Evolutionary conservation across 257 asterid species (phyloP), one percentile per base, ranked within the genome.

Genomic region (Fraxinus anomala): DNA sequence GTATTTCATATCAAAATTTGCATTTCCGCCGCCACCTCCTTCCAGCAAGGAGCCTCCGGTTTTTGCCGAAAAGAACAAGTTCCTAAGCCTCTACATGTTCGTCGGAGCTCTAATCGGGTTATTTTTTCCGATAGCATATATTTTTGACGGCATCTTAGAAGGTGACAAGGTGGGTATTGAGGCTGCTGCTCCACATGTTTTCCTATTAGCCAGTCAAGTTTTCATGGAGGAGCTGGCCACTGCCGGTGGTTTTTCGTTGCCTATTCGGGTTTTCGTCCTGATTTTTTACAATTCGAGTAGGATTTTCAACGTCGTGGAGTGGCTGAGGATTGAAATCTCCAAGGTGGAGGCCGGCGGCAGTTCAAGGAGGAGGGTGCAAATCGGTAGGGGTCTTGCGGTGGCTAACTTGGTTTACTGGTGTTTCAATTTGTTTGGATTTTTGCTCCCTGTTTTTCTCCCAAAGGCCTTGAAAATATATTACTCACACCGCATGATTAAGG

Each of bases 381-480:
- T 85, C 14, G 97, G 97, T 34, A 87, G 87, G 66, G 83, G 23
- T 40, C 87, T 92, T 7, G 97, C 97, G 0, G 79, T 80, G 30
- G 92, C 85, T 0, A 94, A 94, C 65, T 78, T 90, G 91, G 92
- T 79, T 34, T 87, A 90, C 74, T 94, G 97, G 98, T 73, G 93
- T 82, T 93, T 89, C 69, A 92, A 94, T 87, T 73, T 94, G 87
- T 90, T 94, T 28, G 92, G 93, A 4, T 92, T 91, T 74, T 82
- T 92, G 87, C 76, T 92, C 84, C 97, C 97, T n/a, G 68, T 91
- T 70, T 92, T 89, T 78, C 79, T 92, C 24, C 97, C 97, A 0
- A 92, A 83, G 89, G 94, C 92, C 23, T 90, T 92, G 82, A 92
- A 87, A 86, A 75, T 82, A 1, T 85, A 92, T 73, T 88, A 87